Conservation (phyloP, 805 yeast genomes). For the Torulaspora maleeae region DNA sequence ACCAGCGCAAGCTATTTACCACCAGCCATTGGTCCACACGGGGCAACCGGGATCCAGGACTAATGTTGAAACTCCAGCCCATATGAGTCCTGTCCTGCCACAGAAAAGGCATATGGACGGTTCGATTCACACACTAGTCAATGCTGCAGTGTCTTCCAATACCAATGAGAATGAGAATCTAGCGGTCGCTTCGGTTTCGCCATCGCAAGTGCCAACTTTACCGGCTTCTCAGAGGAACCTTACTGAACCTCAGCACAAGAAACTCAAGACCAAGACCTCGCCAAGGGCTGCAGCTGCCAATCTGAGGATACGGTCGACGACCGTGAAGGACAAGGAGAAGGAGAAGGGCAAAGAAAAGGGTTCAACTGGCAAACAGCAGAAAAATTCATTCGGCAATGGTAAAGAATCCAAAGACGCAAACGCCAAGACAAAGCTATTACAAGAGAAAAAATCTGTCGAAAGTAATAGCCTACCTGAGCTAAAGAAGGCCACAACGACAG, state of each 20-base stretch:
- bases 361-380: neutral
- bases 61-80: slow-evolving; percentile 1
- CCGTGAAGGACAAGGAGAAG: slow-evolving; percentile 12
- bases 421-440: neutral
- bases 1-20: slow-evolving; percentile 7
- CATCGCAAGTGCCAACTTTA: slow-evolving; percentile 8
- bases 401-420: neutral
- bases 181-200: neutral
- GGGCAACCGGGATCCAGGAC: slow-evolving; percentile 8
- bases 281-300: slow-evolving; percentile 11
- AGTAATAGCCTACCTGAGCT: neutral
- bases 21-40: slow-evolving; percentile 9
- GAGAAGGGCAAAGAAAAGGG: slow-evolving; percentile 3
- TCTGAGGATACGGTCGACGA: slow-evolving; percentile 10
- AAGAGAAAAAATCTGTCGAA: neutral
- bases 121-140: slow-evolving; percentile 30
- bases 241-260: slow-evolving; percentile 22
- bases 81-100: slow-evolving; percentile 17
- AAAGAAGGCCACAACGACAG: slow-evolving; percentile 4
- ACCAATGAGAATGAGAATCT: slow-evolving; percentile 1
- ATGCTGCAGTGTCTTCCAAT: slow-evolving; percentile 25
- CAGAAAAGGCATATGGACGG: slow-evolving; percentile 32
- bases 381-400: neutral
- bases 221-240: slow-evolving; percentile 9
- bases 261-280: slow-evolving; percentile 13